A percentile compares a stretch with the other conserved stretches of the same genome.
Conservation (phyloP, 2,329 filamentous ascomycete genomes). For the Penicillium griseofulvum region DNA sequence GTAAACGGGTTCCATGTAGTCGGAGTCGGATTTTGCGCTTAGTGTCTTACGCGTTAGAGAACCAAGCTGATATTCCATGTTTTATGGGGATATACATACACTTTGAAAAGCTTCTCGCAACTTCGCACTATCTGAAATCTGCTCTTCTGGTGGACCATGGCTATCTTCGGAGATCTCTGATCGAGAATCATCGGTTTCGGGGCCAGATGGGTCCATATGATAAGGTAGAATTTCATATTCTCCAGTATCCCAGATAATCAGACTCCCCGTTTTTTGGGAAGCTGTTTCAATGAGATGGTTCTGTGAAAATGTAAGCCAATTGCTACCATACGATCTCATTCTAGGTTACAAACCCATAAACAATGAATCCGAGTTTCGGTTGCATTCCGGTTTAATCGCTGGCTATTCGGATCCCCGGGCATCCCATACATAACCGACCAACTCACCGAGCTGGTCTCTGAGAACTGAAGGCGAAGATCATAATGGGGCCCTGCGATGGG, state of each 20-base stretch:
- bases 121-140: slow-evolving; percentile 41
- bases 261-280: slow-evolving; percentile 53
- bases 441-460: slow-evolving; percentile 62
- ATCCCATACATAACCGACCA: slow-evolving; percentile 64
- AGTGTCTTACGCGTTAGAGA: neutral
- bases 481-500: slow-evolving; percentile 67
- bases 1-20: slow-evolving; percentile 55
- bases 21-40: slow-evolving; percentile 57
- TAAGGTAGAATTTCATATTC: slow-evolving; percentile 56
- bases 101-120: slow-evolving; percentile 53
- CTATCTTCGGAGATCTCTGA: slow-evolving; percentile 20
- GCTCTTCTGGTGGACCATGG: slow-evolving; percentile 1
- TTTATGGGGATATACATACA: slow-evolving; percentile 19
- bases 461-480: slow-evolving; percentile 69
- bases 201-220: slow-evolving; percentile 30
- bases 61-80: neutral
- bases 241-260: slow-evolving; percentile 64
- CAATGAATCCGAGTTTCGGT: slow-evolving; percentile 63
- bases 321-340: neutral
- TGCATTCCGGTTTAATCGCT: slow-evolving; percentile 56
- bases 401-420: slow-evolving; percentile 58
- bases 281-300: slow-evolving; percentile 63
- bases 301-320: slow-evolving; percentile 29
- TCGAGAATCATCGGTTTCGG: slow-evolving; percentile 37
- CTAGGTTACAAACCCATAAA: slow-evolving; percentile 44